Percentiles rank a stretch among this genome's conserved stretches.
Conservation (phyloP, 306 rosid species). For the Macrotyloma uniflorum region DNA sequence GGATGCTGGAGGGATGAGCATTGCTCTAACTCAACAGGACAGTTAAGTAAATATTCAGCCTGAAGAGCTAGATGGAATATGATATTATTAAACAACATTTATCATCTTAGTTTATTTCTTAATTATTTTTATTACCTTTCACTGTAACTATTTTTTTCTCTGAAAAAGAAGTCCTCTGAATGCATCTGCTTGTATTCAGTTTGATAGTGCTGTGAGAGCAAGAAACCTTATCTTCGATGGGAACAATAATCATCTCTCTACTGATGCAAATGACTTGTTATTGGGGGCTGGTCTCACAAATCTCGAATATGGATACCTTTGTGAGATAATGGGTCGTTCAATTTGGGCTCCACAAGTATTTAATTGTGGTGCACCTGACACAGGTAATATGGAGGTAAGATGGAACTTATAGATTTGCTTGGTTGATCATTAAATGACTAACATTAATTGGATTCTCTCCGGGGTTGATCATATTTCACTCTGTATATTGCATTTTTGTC, state of each 20-base stretch:
- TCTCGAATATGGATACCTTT: conserved; percentile 95
- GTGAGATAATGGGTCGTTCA: conserved; percentile 97
- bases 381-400: conserved; percentile 98
- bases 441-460: conserved; percentile 24
- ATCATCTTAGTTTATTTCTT: not conserved
- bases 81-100: not conserved
- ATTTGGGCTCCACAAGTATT: conserved; percentile 95
- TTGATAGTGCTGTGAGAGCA: conserved; percentile 92
- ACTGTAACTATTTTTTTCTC: not conserved
- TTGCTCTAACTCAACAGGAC: not conserved
- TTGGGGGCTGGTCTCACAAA: conserved; percentile 93
- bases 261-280: conserved; percentile 54
- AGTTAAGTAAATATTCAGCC: not conserved
- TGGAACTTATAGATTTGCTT: conserved; percentile 30
- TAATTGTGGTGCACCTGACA: conserved; percentile 94
- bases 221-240: conserved; percentile 64
- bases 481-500: conserved; percentile 7
- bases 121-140: not conserved
- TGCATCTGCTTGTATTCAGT: conserved; percentile 54
- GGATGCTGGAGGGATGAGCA: not conserved
- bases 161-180: not conserved
- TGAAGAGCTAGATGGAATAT: not conserved
- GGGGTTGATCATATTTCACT: conserved; percentile 9
- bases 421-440: conserved; percentile 19
- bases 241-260: conserved; percentile 49